Evolutionary conservation across 2,329 filamentous ascomycete genomes (phyloP).

Genomic region (Ophiostoma sp.): DNA sequence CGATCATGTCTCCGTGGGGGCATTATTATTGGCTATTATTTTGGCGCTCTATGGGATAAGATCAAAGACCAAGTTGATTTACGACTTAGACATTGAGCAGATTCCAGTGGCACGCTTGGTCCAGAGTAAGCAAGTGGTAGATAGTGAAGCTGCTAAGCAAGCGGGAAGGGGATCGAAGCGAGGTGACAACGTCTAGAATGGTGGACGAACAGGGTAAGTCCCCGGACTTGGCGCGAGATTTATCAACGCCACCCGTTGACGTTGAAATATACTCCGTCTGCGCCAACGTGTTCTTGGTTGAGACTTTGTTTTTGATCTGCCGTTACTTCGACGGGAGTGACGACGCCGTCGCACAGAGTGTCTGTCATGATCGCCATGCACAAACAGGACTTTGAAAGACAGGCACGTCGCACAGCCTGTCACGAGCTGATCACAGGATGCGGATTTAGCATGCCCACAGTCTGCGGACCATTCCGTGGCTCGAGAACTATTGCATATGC

Average conservation of each 20-base stretch:
- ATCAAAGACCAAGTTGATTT: background rate
- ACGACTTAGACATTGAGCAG: background rate
- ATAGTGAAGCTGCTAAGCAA: background rate
- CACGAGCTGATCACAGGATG: background rate
- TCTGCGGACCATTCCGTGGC: background rate
- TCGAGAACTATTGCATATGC: background rate
- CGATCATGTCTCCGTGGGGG: too few relatives aligned
- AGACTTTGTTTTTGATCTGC: background rate
- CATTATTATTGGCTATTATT: too few relatives aligned
- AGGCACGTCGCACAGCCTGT: background rate
- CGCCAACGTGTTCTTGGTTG: background rate
- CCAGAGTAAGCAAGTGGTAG: background rate
- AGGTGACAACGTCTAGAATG: slow-evolving; percentile 8
- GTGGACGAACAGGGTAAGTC: background rate
- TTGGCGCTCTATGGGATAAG: too few relatives aligned
- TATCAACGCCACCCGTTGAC: background rate
- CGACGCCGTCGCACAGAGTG: background rate
- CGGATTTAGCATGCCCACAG: background rate
- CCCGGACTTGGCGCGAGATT: background rate
- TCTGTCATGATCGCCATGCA: background rate
- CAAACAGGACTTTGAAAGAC: background rate
- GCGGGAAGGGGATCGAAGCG: background rate
- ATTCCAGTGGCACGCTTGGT: background rate
- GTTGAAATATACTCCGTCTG: too few relatives aligned
- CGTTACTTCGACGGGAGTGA: background rate